Conservation (phyloP, 2,329 filamentous ascomycete genomes). For the Penicillium brevicompactum region DNA sequence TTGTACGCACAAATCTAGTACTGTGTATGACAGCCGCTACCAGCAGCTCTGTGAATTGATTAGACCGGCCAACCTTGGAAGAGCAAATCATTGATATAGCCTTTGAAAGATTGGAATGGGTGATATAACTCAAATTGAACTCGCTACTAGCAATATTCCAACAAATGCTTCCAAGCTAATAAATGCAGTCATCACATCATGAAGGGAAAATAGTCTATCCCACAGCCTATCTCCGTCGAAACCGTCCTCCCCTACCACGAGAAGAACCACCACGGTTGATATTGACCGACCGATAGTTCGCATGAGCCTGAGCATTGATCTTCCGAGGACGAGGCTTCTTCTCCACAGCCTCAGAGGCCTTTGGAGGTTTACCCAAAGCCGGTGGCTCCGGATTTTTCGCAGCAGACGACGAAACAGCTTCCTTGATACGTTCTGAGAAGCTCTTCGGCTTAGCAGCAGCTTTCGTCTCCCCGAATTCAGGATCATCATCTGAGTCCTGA, state of each 20-base stretch:
- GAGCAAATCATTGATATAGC: no score
- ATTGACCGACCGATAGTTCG: slow-evolving; percentile 52
- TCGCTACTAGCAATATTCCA: not conserved
- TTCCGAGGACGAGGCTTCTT: slow-evolving; percentile 35
- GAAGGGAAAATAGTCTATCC: not conserved
- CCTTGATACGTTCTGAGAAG: slow-evolving; percentile 41
- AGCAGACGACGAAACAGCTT: slow-evolving; percentile 33
- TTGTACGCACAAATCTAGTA: no score
- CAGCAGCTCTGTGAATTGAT: no score
- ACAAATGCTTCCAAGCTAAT: slow-evolving; percentile 8
- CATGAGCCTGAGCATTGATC: slow-evolving; percentile 49
- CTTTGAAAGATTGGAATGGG: not conserved
- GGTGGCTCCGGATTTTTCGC: slow-evolving; percentile 17
- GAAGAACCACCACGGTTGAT: slow-evolving; percentile 43
- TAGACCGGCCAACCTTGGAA: no score
- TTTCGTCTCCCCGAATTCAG: slow-evolving; percentile 30
- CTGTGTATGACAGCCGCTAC: no score
- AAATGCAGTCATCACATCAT: slow-evolving; percentile 25
- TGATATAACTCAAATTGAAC: not conserved
- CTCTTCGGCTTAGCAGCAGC: slow-evolving; percentile 29
- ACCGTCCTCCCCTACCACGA: slow-evolving; percentile 39
- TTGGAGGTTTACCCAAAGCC: slow-evolving; percentile 1
- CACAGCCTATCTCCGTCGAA: slow-evolving; percentile 35
- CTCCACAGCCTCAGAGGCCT: slow-evolving; percentile 17
- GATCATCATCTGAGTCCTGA: slow-evolving; percentile 29